phyloP scores from a whole-genome alignment of 495 filamentous ascomycete genomes.

The Xylaria flabelliformis region DNA sequence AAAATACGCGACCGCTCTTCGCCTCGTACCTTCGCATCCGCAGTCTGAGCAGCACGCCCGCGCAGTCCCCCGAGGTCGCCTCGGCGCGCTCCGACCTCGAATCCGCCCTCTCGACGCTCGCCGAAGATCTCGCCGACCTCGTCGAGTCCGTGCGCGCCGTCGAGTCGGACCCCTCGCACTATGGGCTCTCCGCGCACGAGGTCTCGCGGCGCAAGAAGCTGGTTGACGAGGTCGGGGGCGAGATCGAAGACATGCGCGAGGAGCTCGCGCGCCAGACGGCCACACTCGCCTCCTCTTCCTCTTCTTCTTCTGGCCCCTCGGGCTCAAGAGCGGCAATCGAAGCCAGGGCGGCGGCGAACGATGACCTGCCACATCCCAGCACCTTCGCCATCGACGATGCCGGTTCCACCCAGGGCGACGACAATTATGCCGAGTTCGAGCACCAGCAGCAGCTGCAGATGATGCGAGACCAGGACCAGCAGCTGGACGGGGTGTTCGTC shows the following conservation, averaged over 20 bases:
- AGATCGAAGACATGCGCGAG: slow-evolving; percentile 86
- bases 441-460: slow-evolving; percentile 88
- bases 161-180: slow-evolving; percentile 87
- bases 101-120: slow-evolving; percentile 74
- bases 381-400: slow-evolving; percentile 64
- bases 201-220: slow-evolving; percentile 80
- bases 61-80: slow-evolving; percentile 77
- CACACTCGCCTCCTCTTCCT: slow-evolving; percentile 23
- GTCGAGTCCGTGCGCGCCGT: slow-evolving; percentile 85
- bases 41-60: slow-evolving; percentile 64
- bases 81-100: slow-evolving; percentile 86
- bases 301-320: slow-evolving; percentile 2
- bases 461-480: slow-evolving; percentile 94
- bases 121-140: slow-evolving; percentile 87
- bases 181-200: slow-evolving; percentile 84
- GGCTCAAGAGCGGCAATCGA: slow-evolving; percentile 34
- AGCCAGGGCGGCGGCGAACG: slow-evolving; percentile 41
- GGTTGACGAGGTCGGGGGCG: slow-evolving; percentile 86
- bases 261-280: slow-evolving; percentile 66
- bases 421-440: slow-evolving; percentile 85
- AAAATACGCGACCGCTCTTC: slow-evolving; percentile 82
- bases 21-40: slow-evolving; percentile 96
- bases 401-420: slow-evolving; percentile 52
- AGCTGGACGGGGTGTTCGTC: slow-evolving; percentile 87
- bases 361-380: slow-evolving; percentile 71